Conservation (phyloP, 2,329 filamentous ascomycete species). For the Hymenoscyphus scutula region DNA sequence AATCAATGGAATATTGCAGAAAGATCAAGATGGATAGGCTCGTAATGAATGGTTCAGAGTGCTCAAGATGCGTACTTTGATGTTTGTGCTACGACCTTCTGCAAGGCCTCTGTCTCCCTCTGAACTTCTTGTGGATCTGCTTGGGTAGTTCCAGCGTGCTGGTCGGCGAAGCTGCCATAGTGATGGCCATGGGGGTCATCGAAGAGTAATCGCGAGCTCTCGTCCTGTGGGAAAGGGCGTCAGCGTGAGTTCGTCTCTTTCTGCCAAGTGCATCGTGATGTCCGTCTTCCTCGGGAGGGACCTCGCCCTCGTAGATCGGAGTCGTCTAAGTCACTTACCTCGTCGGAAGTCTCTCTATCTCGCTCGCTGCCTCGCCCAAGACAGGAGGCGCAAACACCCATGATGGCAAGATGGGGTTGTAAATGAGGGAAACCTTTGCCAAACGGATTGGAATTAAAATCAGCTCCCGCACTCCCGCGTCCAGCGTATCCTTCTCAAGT, state of each 20-base stretch:
- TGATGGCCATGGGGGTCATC: constrained; percentile 58
- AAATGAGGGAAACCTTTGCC: constrained; percentile 10
- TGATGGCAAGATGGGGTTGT: constrained; percentile 31
- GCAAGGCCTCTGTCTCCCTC: constrained; percentile 62
- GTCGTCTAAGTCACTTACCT: constrained; percentile 43
- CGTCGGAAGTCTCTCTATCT: constrained; percentile 50
- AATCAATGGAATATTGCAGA: neutral
- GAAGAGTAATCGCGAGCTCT: constrained; percentile 53
- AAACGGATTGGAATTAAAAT: neutral
- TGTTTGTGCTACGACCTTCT: constrained; percentile 61
- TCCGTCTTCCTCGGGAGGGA: neutral
- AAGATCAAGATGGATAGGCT: neutral
- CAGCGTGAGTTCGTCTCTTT: neutral
- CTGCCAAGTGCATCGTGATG: neutral
- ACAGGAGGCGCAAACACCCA: constrained; percentile 63
- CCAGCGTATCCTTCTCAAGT: constrained; percentile 5
- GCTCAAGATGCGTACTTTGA: constrained; percentile 50
- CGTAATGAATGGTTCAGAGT: neutral
- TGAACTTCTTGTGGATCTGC: constrained; percentile 61
- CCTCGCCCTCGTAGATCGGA: neutral
- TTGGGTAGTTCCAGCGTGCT: constrained; percentile 48
- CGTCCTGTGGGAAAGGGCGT: constrained; percentile 30
- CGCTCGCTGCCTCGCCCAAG: constrained; percentile 50
- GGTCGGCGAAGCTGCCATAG: constrained; percentile 62
- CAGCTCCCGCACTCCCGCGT: constrained; percentile 5